Evolutionary conservation across 2,329 filamentous ascomycete genomes (phyloP).

Genomic region (Trichophyton verrucosum): DNA sequence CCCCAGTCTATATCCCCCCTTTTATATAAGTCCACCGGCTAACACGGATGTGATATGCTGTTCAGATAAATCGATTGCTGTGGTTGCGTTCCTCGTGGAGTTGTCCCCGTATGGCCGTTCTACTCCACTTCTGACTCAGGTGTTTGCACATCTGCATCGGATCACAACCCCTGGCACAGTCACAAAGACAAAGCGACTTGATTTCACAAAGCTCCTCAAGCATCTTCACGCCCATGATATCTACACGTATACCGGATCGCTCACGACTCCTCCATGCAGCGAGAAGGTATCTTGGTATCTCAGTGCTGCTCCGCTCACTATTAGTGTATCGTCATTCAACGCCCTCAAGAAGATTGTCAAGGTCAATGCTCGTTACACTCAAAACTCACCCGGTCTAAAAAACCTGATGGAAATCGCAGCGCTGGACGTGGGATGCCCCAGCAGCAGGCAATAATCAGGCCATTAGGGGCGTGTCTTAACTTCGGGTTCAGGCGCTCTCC

Average conservation of each 20-base stretch:
- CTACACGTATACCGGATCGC: conserved; percentile 41
- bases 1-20: background rate
- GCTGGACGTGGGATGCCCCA: background rate
- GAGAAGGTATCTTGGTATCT: conserved; percentile 46
- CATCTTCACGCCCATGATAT: background rate
- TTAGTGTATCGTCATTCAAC: conserved; percentile 39
- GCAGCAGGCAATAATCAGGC: too few species aligned
- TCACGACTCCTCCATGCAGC: conserved; percentile 51
- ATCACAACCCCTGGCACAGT: background rate
- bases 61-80: background rate
- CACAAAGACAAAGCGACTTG: background rate
- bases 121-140: background rate
- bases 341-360: conserved; percentile 38
- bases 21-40: background rate
- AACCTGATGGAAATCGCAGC: conserved; percentile 2
- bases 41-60: background rate
- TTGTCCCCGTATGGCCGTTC: background rate
- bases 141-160: background rate
- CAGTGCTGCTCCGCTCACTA: conserved; percentile 34
- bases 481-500: too few species aligned
- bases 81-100: conserved; percentile 1
- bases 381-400: background rate
- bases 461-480: background rate
- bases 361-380: conserved; percentile 12
- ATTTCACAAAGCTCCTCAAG: background rate